Evolutionary conservation across 2,329 filamentous ascomycete genomes (phyloP), one percentile per base, ranked within the genome.

Genomic region (Ophiostoma ulmi): DNA sequence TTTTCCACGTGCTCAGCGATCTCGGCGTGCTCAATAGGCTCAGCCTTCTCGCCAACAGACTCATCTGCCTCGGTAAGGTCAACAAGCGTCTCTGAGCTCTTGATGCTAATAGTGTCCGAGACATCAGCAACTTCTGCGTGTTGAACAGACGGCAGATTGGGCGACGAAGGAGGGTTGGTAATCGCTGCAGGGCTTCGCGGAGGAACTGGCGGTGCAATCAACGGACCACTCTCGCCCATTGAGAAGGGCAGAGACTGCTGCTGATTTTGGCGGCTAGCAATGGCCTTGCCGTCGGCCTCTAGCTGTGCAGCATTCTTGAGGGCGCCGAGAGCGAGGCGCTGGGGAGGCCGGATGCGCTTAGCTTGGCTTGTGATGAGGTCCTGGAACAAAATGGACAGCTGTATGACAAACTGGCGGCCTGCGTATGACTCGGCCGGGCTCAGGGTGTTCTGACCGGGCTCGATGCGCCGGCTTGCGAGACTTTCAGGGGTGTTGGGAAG

Each of bases 271-370:
- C 35, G 35, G 20, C 38, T 10, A 2, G 63, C 63, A 26, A 65
- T 39, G 8, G 20, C 36, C 36, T 39, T 65, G 36, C 73, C 74
- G 69, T 74, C 74, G 4, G 72, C 68, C 26, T 75, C 72, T 0
- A 77, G 74, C 70, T 76, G 75, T 17, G 76, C 75, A 1, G 78
- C 73, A 48, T 76, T 75, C 52, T 81, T 87, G 31, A 97, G 83
- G 0, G 93, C 93, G 55, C 94, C 86, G 68, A 93, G 90, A 36
- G 93, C 93, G 44, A 97, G 84, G 74, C 92, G 88, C 75, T 91
- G 89, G 3, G 89, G 88, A 1, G 93, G 93, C 63, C 85, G 87
- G 39, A 94, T 88, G 20, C 86, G 89, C 13, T 84, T 80, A 58
- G 84, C 82, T 5, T 86, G 81, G 1, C 90, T 88, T 1, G 83